Evolutionary conservation across 2,329 filamentous ascomycete genomes (phyloP).

Genomic region (Cercospora berteroae): DNA sequence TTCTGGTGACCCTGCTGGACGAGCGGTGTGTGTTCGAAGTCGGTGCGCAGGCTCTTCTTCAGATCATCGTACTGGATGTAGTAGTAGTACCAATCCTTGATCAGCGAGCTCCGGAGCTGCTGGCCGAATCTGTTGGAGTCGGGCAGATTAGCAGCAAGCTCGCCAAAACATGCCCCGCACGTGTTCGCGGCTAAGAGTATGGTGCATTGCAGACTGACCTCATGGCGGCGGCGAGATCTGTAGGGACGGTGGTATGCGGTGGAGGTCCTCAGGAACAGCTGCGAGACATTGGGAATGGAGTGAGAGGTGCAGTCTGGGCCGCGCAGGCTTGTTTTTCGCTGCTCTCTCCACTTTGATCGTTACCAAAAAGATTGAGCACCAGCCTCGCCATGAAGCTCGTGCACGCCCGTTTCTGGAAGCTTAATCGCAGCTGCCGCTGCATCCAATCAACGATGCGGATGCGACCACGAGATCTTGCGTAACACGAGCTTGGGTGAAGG

Average conservation of each 20-base stretch:
- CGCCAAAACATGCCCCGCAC: constrained; percentile 1
- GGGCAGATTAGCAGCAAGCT: not conserved
- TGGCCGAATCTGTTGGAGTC: constrained; percentile 71
- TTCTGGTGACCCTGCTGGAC: constrained; percentile 37
- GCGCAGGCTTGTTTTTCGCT: not conserved
- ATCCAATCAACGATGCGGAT: not conserved
- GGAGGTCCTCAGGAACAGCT: not conserved
- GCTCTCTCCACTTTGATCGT: not conserved
- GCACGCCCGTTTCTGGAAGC: not conserved
- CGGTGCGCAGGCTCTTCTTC: constrained; percentile 79
- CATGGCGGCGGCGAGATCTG: not conserved
- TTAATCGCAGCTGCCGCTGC: not conserved
- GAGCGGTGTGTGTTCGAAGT: constrained; percentile 56
- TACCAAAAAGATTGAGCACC: not conserved
- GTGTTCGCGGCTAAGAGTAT: not conserved
- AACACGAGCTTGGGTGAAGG: not conserved
- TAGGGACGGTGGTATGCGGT: not conserved
- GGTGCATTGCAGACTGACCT: not conserved
- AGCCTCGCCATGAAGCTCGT: not conserved
- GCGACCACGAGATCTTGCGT: not conserved
- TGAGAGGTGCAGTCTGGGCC: not conserved
- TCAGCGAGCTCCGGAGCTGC: constrained; percentile 91
- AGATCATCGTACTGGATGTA: constrained; percentile 97
- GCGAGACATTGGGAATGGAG: not conserved
- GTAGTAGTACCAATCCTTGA: constrained; percentile 96